These are phyloP conservation scores for Pyrenophora teres DNA, from an alignment of 2,329 filamentous ascomycete genomes.

Conservation along the genomic window DNA sequence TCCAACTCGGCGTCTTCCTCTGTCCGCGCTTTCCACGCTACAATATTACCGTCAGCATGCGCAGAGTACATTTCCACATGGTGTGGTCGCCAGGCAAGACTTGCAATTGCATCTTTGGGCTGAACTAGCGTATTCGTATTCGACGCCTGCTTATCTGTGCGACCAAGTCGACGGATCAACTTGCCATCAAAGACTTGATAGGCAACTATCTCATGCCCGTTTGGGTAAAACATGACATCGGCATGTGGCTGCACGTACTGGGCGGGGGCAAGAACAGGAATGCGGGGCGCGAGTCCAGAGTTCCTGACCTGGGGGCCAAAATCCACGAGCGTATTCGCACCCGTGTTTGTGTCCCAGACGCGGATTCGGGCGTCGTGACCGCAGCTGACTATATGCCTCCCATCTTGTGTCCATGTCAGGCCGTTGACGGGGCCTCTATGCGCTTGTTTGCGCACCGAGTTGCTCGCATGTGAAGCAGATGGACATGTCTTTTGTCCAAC, in stretches of 20 bases:
- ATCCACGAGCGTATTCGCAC: conserved; percentile 84
- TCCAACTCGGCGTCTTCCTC: conserved; percentile 53
- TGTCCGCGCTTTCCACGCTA: conserved; percentile 72
- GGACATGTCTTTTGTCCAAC: too few relatives aligned
- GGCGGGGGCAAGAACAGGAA: conserved; percentile 62
- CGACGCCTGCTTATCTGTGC: conserved; percentile 33
- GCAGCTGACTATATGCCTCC: conserved; percentile 74
- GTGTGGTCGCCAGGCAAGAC: conserved; percentile 75
- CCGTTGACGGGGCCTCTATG: conserved; percentile 85
- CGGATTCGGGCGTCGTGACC: conserved; percentile 84
- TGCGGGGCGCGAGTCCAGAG: conserved; percentile 48
- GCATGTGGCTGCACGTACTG: conserved; percentile 60
- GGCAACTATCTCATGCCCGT: conserved; percentile 72
- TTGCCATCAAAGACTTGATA: conserved; percentile 80
- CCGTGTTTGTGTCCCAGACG: conserved; percentile 81
- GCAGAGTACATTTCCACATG: conserved; percentile 77
- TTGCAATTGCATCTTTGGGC: conserved; percentile 63
- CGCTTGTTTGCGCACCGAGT: conserved; percentile 56
- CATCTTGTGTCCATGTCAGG: conserved; percentile 81
- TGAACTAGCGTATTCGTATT: conserved; percentile 48
- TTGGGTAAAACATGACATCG: conserved; percentile 79
- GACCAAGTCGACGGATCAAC: conserved; percentile 71
- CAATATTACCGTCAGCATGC: conserved; percentile 82
- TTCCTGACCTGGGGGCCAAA: conserved; percentile 86
- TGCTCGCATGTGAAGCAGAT: conserved; percentile 47